These are phyloP conservation scores for Collybiopsis luxurians DNA, from an alignment of 768 basidiomycete species.

Conservation along the genomic window DNA sequence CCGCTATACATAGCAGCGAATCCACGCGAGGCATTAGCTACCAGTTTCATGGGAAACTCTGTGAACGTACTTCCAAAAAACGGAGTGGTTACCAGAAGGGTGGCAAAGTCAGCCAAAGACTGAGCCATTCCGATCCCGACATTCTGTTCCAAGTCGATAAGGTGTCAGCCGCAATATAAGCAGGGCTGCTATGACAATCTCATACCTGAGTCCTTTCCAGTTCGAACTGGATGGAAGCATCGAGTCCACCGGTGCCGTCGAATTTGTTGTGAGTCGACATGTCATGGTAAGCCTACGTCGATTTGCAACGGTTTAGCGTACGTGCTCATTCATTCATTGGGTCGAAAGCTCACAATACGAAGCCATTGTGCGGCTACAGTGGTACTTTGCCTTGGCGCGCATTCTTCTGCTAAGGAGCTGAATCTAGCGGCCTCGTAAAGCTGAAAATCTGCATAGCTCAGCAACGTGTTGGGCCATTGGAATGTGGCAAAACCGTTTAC, in stretches of 20 bases:
- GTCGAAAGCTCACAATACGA: slow-evolving; percentile 30
- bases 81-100: slow-evolving; percentile 33
- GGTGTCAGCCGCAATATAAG: not conserved
- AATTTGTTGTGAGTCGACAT: slow-evolving; percentile 43
- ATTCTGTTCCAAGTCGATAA: slow-evolving; percentile 31
- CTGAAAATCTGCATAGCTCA: not conserved
- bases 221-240: slow-evolving; percentile 49
- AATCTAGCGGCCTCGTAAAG: not conserved
- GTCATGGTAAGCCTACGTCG: slow-evolving; percentile 44
- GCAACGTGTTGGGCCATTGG: not conserved
- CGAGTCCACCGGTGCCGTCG: slow-evolving; percentile 48
- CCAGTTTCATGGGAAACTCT: too few relatives aligned
- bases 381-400: slow-evolving; percentile 27
- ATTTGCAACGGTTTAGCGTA: not conserved
- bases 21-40: not conserved
- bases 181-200: not conserved
- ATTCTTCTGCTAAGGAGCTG: slow-evolving; percentile 17
- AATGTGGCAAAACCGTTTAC: not conserved
- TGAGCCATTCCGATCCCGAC: slow-evolving; percentile 44
- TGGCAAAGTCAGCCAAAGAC: slow-evolving; percentile 39
- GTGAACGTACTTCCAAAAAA: slow-evolving; percentile 36
- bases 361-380: slow-evolving; percentile 38
- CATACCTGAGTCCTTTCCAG: slow-evolving; percentile 38
- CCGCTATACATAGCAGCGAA: slow-evolving; percentile 32
- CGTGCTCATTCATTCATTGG: not conserved